phyloP scores from a whole-genome alignment of 164 flowering plant species.

The Dillenia turbinata region DNA sequence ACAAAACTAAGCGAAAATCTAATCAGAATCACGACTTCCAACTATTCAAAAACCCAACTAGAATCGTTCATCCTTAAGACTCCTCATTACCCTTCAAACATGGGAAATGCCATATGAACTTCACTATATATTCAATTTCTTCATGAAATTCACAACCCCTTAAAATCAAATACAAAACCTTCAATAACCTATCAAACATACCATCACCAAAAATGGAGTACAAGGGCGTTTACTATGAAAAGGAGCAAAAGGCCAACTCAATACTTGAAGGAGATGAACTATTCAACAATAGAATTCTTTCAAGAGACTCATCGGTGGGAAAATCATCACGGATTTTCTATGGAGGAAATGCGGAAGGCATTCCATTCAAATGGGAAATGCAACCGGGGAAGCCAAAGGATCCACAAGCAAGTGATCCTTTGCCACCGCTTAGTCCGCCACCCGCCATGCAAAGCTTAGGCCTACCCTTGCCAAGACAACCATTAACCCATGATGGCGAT shows the following conservation, averaged over 20 bases:
- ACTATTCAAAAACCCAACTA: no score
- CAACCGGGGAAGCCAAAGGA: slow-evolving; percentile 51
- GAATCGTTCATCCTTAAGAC: slow-evolving; percentile 21
- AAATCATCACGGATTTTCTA: slow-evolving; percentile 40
- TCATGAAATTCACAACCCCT: background rate
- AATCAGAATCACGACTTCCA: no score
- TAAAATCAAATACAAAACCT: background rate
- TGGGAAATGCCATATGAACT: background rate
- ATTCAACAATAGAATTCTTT: slow-evolving; percentile 25
- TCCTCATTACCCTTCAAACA: slow-evolving; percentile 12
- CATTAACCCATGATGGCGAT: no score
- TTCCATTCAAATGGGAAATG: slow-evolving; percentile 63
- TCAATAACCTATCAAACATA: background rate
- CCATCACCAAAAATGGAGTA: slow-evolving; percentile 8
- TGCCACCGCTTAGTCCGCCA: slow-evolving; percentile 50
- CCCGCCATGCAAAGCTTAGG: slow-evolving; percentile 34
- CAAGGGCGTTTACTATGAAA: slow-evolving; percentile 3
- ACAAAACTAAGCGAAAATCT: no score
- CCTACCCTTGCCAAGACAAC: slow-evolving; percentile 18
- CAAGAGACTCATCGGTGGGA: slow-evolving; percentile 38
- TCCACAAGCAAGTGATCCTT: slow-evolving; percentile 13
- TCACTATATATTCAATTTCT: slow-evolving; percentile 4
- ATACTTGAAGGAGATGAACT: slow-evolving; percentile 28
- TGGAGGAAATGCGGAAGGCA: slow-evolving; percentile 27
- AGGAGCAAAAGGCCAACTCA: background rate